phyloP scores from a whole-genome alignment of 257 asterid species.

The Salvia hispanica region DNA sequence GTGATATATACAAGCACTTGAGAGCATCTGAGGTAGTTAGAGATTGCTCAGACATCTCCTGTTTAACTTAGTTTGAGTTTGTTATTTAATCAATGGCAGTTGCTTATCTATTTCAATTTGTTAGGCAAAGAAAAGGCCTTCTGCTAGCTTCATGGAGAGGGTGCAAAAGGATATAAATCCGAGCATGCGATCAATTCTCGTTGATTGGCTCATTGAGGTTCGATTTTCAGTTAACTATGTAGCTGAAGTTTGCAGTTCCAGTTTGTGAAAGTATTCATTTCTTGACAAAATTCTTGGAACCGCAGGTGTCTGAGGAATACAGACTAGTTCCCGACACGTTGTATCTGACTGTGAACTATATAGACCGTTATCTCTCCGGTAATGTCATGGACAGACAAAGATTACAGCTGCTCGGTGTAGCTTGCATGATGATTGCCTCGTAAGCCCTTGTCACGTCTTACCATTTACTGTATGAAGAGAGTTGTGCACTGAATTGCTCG shows the following conservation, averaged over 20 bases:
- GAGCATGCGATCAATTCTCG: conserved; percentile 57
- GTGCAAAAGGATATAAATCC: conserved; percentile 57
- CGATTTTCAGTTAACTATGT: neutral
- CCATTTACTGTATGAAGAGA: neutral
- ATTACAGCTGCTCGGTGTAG: conserved; percentile 84
- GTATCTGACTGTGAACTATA: conserved; percentile 80
- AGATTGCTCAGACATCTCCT: neutral
- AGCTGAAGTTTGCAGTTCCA: neutral
- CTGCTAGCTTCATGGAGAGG: conserved; percentile 56
- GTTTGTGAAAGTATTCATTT: neutral
- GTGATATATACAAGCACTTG: conserved; percentile 87
- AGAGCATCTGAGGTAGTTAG: conserved; percentile 78
- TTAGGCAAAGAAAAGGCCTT: conserved; percentile 74
- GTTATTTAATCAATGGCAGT: neutral
- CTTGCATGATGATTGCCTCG: conserved; percentile 99
- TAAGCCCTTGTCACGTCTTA: conserved; percentile 43
- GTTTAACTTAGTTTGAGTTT: neutral
- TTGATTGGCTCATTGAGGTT: conserved; percentile 95
- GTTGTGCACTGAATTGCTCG: no score
- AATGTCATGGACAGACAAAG: conserved; percentile 82
- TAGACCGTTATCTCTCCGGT: conserved; percentile 95
- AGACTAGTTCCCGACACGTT: conserved; percentile 91
- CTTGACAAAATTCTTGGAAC: conserved; percentile 18
- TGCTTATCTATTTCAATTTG: conserved; percentile 20
- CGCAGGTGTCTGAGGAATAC: conserved; percentile 87